These are phyloP conservation scores for Pulveroboletus sp. DNA, from an alignment of 768 basidiomycete genomes.

Conservation along the genomic window DNA sequence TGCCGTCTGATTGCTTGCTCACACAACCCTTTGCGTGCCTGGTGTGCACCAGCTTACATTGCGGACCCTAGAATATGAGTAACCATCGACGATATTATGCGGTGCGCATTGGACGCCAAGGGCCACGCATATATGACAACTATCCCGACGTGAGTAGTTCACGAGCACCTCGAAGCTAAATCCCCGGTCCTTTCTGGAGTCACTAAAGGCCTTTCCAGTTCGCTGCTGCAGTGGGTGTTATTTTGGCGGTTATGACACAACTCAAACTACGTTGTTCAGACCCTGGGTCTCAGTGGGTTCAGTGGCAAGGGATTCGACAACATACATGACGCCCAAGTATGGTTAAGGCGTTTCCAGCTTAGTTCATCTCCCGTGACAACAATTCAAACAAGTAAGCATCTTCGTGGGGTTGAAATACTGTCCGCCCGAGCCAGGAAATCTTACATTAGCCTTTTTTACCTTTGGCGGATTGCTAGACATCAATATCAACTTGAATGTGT, in stretches of 20 bases:
- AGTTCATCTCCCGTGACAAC: constrained; percentile 5
- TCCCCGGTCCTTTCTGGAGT: not conserved
- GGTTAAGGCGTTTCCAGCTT: constrained; percentile 19
- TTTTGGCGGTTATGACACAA: not conserved
- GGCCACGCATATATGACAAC: constrained; percentile 30
- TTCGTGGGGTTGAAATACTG: not conserved
- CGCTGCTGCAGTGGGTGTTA: constrained; percentile 18
- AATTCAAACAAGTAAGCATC: constrained; percentile 18
- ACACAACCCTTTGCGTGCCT: not conserved
- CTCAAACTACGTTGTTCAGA: constrained; percentile 16
- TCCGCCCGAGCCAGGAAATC: not conserved
- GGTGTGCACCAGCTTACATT: not conserved
- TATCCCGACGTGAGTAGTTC: constrained; percentile 23
- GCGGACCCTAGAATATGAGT: constrained; percentile 5
- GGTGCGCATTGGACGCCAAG: constrained; percentile 32
- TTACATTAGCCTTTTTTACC: not conserved
- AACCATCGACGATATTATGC: constrained; percentile 30
- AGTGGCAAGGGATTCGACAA: constrained; percentile 32
- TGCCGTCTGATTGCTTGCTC: not conserved
- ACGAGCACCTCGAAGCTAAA: not conserved
- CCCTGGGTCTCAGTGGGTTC: constrained; percentile 26
- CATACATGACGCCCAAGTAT: constrained; percentile 23
- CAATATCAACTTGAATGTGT: constrained; percentile 19
- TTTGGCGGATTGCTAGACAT: constrained; percentile 7
- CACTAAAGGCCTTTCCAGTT: constrained; percentile 16